Conservation (phyloP, 2,329 filamentous ascomycete species). For the Ophiostoma piceae region DNA sequence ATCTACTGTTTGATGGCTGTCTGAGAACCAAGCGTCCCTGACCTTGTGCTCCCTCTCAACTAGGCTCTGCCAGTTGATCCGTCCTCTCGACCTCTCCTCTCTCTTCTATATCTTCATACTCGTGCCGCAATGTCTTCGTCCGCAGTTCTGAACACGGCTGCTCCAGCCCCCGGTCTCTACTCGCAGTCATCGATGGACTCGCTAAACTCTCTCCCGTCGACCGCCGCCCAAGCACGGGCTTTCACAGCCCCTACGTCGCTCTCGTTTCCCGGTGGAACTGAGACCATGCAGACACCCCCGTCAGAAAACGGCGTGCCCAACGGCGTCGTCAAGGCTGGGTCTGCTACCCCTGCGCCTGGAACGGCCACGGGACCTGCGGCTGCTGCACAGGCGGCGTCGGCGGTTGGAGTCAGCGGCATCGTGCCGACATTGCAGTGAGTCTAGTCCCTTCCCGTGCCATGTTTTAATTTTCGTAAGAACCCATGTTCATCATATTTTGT, state of each 20-base stretch:
- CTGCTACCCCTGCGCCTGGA: conserved; percentile 25
- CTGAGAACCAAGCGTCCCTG: conserved; percentile 26
- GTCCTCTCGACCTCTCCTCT: not conserved
- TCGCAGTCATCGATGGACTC: conserved; percentile 61
- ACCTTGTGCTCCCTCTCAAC: conserved; percentile 25
- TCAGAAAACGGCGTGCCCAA: conserved; percentile 28
- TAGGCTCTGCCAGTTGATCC: conserved; percentile 21
- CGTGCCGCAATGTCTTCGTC: conserved; percentile 25
- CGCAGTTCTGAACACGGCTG: conserved; percentile 23
- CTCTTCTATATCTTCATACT: not conserved
- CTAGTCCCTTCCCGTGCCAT: conserved; percentile 38
- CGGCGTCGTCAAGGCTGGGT: conserved; percentile 24
- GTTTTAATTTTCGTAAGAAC: conserved; percentile 25
- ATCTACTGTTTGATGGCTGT: conserved; percentile 26
- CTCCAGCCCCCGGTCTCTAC: conserved; percentile 27
- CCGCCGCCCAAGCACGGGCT: conserved; percentile 87
- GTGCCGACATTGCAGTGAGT: conserved; percentile 91
- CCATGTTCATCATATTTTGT: conserved; percentile 26
- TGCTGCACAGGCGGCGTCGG: conserved; percentile 81
- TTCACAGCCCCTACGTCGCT: conserved; percentile 90
- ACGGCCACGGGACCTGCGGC: conserved; percentile 35
- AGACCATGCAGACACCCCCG: conserved; percentile 27
- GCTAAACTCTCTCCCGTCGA: conserved; percentile 87
- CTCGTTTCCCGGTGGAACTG: conserved; percentile 67
- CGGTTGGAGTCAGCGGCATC: conserved; percentile 79